A percentile compares a stretch with the other conserved stretches of the same genome.
These are phyloP conservation scores for Athelia sp. DNA, from an alignment of 1,284 basidiomycete genomes.

Conservation along the genomic window DNA sequence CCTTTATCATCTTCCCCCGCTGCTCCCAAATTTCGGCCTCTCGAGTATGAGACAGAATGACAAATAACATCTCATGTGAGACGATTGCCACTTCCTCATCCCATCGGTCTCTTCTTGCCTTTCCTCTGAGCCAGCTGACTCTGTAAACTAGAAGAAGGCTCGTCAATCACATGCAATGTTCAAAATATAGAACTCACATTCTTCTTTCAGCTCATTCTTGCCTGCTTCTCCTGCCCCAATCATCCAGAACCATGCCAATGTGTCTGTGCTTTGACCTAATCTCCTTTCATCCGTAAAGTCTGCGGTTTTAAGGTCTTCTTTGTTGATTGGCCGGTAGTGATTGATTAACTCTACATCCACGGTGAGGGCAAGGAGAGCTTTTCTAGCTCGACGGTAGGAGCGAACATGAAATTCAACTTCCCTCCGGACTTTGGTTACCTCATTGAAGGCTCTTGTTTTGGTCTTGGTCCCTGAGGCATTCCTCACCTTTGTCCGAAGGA, in stretches of 20 bases:
- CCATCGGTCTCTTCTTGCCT: slow-evolving; percentile 5
- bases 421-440: background rate
- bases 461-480: slow-evolving; percentile 9
- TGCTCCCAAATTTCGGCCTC: slow-evolving; percentile 3
- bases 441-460: slow-evolving; percentile 1
- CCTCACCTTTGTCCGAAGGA: background rate
- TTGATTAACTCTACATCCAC: background rate
- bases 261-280: slow-evolving; percentile 9
- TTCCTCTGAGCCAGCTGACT: slow-evolving; percentile 11
- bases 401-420: background rate
- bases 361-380: background rate
- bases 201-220: slow-evolving; percentile 2
- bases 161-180: background rate
- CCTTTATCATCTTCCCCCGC: background rate
- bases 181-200: slow-evolving; percentile 8
- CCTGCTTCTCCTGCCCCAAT: background rate
- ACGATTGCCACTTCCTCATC: slow-evolving; percentile 10
- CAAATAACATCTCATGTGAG: slow-evolving; percentile 12
- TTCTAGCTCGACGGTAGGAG: background rate
- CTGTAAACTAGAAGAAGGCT: slow-evolving; percentile 5
- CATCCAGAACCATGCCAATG: slow-evolving; percentile 11
- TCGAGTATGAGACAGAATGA: slow-evolving; percentile 7
- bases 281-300: slow-evolving; percentile 11
- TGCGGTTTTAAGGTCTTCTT: slow-evolving; percentile 3
- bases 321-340: slow-evolving; percentile 4